Evolutionary conservation across 208 protist species (phyloP).

Genomic region (Naegleria lovaniensis): DNA sequence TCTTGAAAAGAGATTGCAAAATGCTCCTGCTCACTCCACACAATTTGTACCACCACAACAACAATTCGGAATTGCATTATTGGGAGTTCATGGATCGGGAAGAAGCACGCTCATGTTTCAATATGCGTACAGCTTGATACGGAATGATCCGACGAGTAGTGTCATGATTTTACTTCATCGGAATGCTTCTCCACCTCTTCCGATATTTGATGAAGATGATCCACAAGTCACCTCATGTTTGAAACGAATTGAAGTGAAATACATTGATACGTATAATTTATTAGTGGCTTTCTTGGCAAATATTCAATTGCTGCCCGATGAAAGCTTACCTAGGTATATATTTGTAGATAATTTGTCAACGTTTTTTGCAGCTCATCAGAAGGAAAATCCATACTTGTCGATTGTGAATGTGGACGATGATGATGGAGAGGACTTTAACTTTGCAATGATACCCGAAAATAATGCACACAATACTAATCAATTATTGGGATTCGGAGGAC

Average conservation of each 20-base stretch:
- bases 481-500: background rate
- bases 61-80: background rate
- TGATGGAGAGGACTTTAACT: background rate
- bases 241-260: background rate
- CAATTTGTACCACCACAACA: background rate
- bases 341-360: slow-evolving; percentile 12
- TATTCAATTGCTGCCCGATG: background rate
- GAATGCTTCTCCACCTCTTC: background rate
- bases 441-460: background rate
- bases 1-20: background rate
- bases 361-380: background rate
- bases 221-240: background rate
- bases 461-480: background rate
- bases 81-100: background rate
- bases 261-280: slow-evolving; percentile 8
- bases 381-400: background rate
- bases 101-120: background rate
- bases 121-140: background rate
- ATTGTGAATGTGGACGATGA: background rate
- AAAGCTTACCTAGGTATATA: background rate
- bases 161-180: background rate
- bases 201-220: slow-evolving; percentile 9
- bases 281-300: background rate
- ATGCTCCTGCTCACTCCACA: background rate
- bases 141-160: background rate